Percentiles rank a stretch among this genome's conserved stretches.
phyloP scores from a whole-genome alignment of 345 rosid genomes.

The Camelina laxa region DNA sequence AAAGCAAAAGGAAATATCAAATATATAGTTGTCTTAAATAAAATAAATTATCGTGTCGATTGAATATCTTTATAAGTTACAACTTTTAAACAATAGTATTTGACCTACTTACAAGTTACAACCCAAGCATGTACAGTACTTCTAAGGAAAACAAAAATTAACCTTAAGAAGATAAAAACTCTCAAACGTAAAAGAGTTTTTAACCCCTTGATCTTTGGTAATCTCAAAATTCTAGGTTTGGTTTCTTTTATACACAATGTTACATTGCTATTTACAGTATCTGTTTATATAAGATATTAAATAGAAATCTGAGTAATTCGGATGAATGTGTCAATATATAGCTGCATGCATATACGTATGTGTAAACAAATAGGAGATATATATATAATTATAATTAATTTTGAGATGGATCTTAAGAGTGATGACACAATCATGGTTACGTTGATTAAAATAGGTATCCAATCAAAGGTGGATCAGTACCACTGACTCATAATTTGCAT shows the following conservation, averaged over 20 bases:
- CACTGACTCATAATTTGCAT: conserved; percentile 33
- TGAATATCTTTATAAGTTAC: conserved; percentile 15
- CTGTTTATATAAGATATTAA: too few relatives aligned
- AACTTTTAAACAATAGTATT: conserved; percentile 11
- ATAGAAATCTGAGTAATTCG: not conserved
- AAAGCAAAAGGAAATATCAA: conserved; percentile 33
- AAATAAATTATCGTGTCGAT: conserved; percentile 32
- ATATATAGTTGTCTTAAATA: not conserved
- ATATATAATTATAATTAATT: not conserved
- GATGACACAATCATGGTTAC: conserved; percentile 41
- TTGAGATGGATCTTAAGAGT: conserved; percentile 10
- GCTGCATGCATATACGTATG: conserved; percentile 27
- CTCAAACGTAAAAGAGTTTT: not conserved
- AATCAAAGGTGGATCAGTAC: conserved; percentile 40
- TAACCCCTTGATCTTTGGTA: too few relatives aligned
- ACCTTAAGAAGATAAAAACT: not conserved
- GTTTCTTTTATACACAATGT: not conserved
- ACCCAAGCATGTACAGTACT: not conserved
- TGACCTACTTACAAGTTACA: not conserved
- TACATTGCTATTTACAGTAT: too few relatives aligned
- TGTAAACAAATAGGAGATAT: not conserved
- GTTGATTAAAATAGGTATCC: conserved; percentile 36
- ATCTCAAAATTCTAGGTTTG: not conserved
- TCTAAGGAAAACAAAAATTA: not conserved
- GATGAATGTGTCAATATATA: not conserved